A percentile compares a stretch with the other conserved stretches of the same genome.
Evolutionary conservation across 2,329 filamentous ascomycete genomes (phyloP).

Genomic region (Trichoderma endophyticum): DNA sequence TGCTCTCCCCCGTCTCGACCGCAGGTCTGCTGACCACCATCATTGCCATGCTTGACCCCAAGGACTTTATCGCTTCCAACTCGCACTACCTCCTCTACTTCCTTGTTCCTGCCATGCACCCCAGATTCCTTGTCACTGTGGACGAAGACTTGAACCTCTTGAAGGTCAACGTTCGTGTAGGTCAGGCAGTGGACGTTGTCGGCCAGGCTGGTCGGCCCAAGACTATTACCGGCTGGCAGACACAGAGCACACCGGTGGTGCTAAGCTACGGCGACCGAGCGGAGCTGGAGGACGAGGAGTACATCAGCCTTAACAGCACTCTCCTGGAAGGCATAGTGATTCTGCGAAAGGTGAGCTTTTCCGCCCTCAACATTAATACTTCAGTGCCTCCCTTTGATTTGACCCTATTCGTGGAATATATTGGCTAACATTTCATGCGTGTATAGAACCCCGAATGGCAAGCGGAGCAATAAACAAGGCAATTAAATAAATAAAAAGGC

Average conservation of each 20-base stretch:
- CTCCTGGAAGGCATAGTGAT: constrained; percentile 88
- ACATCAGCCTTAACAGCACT: constrained; percentile 84
- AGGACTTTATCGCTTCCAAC: constrained; percentile 67
- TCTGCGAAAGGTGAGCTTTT: constrained; percentile 77
- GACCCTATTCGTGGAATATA: background rate
- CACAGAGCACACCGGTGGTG: constrained; percentile 96
- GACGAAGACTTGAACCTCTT: constrained; percentile 92
- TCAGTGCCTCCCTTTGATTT: background rate
- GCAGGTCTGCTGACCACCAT: constrained; percentile 87
- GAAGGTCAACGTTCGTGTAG: constrained; percentile 93
- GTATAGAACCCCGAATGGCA: constrained; percentile 41
- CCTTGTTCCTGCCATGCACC: constrained; percentile 94
- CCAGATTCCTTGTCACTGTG: constrained; percentile 91
- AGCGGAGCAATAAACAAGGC: constrained; percentile 34
- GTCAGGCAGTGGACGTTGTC: constrained; percentile 96
- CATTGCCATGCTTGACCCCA: constrained; percentile 91
- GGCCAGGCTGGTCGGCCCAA: constrained; percentile 95
- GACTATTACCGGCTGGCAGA: constrained; percentile 99
- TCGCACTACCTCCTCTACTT: constrained; percentile 96
- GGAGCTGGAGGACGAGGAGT: constrained; percentile 96
- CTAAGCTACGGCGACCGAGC: constrained; percentile 93
- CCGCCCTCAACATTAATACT: background rate
- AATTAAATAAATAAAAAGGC: constrained; percentile 28
- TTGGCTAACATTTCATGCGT: background rate
- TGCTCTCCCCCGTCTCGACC: constrained; percentile 86